These are phyloP conservation scores for Rutstroemia sydowiana DNA, from an alignment of 2,329 filamentous ascomycete species.

Conservation along the genomic window DNA sequence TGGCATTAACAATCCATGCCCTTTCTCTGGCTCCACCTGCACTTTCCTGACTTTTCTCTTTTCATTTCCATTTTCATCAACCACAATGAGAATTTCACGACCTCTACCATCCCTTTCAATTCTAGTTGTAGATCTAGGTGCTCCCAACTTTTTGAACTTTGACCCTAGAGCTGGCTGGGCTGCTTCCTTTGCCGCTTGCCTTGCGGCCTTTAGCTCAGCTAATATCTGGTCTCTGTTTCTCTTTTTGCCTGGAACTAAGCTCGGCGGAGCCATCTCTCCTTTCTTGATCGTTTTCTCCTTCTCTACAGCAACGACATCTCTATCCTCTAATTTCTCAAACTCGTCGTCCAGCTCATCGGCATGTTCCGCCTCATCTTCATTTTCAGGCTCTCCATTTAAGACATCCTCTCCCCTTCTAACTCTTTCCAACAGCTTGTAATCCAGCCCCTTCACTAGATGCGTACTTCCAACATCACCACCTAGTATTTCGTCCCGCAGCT, in stretches of 20 bases:
- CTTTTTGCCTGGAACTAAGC: conserved; percentile 49
- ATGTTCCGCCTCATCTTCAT: conserved; percentile 17
- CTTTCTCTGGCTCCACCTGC: conserved; percentile 34
- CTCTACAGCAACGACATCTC: conserved; percentile 45
- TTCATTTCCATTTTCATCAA: conserved; percentile 59
- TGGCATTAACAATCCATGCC: conserved; percentile 41
- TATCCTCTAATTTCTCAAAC: conserved; percentile 50
- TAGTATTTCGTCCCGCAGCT: conserved; percentile 65
- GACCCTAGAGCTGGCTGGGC: conserved; percentile 47
- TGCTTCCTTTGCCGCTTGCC: conserved; percentile 48
- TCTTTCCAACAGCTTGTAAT: conserved; percentile 70
- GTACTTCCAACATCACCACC: conserved; percentile 75
- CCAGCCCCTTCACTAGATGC: conserved; percentile 85
- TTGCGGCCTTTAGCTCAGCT: conserved; percentile 57
- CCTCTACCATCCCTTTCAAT: conserved; percentile 56
- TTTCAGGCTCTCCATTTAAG: conserved; percentile 24
- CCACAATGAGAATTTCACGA: conserved; percentile 56
- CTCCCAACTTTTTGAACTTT: conserved; percentile 59
- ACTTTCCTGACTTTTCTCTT: conserved; percentile 56
- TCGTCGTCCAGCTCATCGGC: conserved; percentile 56
- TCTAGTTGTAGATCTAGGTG: conserved; percentile 44
- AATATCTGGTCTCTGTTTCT: conserved; percentile 59
- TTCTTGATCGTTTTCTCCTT: conserved; percentile 46
- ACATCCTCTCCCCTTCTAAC: conserved; percentile 47
- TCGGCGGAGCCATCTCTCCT: conserved; percentile 49